Evolutionary conservation across 495 filamentous ascomycete species (phyloP), one percentile per base, ranked within the genome.

Genomic region (Geoglossum glabrum): DNA sequence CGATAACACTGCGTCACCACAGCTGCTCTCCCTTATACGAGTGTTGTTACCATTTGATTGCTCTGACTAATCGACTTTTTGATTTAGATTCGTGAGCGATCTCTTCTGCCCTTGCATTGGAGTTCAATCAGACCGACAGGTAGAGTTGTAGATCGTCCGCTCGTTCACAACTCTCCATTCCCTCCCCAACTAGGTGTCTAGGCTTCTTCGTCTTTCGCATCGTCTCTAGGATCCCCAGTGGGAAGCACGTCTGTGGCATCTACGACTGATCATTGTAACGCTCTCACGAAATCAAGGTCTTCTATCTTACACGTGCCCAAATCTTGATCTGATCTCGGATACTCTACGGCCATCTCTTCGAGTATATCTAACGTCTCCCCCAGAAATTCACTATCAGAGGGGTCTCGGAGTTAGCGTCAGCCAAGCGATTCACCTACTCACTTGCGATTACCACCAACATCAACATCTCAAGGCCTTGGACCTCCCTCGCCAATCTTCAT

Each of bases 91-190:
- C 54, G 54, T 21, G 31, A 56, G 54, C 38, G 54, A 56, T 38
- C 33, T 45, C 54, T 56, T 56, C 25, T 23, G 54, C 54, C 54
- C 31, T 45, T 56, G 54, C 54, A 56, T 56, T 45, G 33, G 38
- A 52, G 49, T 52, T 52, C 49, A 52, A 52, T 52, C 49, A 31
- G 49, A 2, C 49, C 49, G 49, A 52, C 28, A 30, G 2, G 49
- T 52, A 52, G 49, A 52, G 49, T 52, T 52, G 49, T 31, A 45
- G 49, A 27, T 30, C 49, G 49, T 52, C 23, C 49, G 5, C 28
- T 52, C 49, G 49, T 52, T 52, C 49, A 52, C 49, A 52, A 30
- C 49, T 52, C 49, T 52, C n/a, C 17, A 45, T 45, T 45, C 17
- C n/a, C 17, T 45, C 40, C 40, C 40, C 40, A 45, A 45, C 40